Evolutionary conservation across 2,329 filamentous ascomycete species (phyloP).

Genomic region (Amauroascus niger): DNA sequence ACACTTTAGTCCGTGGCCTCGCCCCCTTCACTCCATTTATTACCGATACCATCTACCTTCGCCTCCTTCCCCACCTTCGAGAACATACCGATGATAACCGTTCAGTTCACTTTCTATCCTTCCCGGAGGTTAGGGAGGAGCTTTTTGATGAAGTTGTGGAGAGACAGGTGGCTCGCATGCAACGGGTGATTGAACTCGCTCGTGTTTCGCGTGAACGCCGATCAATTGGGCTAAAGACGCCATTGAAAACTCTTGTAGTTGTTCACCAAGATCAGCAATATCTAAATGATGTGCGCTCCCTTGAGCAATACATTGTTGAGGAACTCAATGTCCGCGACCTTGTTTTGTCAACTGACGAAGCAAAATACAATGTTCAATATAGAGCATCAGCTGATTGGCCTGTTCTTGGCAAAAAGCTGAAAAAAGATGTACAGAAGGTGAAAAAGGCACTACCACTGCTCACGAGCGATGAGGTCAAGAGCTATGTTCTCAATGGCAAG

Average conservation of each 20-base stretch:
- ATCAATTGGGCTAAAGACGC: constrained; percentile 78
- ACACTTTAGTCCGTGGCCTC: constrained; percentile 74
- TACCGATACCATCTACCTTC: constrained; percentile 85
- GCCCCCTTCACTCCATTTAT: constrained; percentile 95
- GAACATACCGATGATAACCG: constrained; percentile 62
- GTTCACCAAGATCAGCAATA: constrained; percentile 77
- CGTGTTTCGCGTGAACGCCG: constrained; percentile 78
- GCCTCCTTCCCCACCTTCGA: constrained; percentile 72
- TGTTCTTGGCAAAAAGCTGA: constrained; percentile 88
- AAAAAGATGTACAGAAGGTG: constrained; percentile 85
- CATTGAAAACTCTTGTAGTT: constrained; percentile 78
- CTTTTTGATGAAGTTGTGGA: constrained; percentile 81
- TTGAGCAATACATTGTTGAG: constrained; percentile 81
- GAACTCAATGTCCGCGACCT: constrained; percentile 86
- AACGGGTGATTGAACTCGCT: constrained; percentile 85
- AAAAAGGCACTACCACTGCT: constrained; percentile 79
- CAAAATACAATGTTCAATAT: constrained; percentile 85
- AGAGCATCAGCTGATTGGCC: constrained; percentile 88
- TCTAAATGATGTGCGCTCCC: constrained; percentile 72
- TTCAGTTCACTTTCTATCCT: constrained; percentile 85
- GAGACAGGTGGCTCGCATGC: constrained; percentile 80
- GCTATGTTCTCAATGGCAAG: constrained; percentile 61
- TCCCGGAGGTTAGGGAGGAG: constrained; percentile 79
- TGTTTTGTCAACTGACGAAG: constrained; percentile 75
- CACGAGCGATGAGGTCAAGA: constrained; percentile 69